Percentiles rank a stretch among this genome's conserved stretches.
Evolutionary conservation across 2,329 filamentous ascomycete genomes (phyloP).

Genomic region (Penicillium sp.): DNA sequence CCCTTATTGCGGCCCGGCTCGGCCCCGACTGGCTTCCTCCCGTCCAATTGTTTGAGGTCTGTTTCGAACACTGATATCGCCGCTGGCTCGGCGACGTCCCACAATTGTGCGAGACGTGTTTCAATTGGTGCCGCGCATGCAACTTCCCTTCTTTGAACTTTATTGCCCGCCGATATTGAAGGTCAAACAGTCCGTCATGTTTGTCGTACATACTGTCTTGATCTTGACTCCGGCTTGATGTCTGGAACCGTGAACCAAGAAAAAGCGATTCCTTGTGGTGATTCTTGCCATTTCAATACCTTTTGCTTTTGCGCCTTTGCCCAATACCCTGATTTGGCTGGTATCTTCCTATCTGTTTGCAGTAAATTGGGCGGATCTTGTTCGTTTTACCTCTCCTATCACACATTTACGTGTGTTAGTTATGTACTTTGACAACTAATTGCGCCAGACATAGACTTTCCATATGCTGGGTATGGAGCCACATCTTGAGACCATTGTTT

Average conservation of each 20-base stretch:
- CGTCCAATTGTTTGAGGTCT: background rate
- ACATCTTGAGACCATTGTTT: background rate
- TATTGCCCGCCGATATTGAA: background rate
- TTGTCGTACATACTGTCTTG: conserved; percentile 25
- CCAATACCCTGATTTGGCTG: conserved; percentile 27
- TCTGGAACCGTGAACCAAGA: conserved; percentile 19
- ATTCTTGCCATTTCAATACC: conserved; percentile 7
- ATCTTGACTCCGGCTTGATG: conserved; percentile 19
- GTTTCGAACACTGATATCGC: conserved; percentile 6
- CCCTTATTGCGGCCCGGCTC: background rate
- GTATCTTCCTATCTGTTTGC: conserved; percentile 19
- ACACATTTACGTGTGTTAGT: background rate
- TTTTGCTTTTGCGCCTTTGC: conserved; percentile 3
- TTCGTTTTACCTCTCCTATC: background rate
- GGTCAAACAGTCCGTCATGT: background rate
- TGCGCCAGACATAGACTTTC: background rate
- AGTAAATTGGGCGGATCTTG: conserved; percentile 8
- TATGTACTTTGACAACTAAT: background rate
- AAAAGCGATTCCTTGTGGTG: conserved; percentile 15
- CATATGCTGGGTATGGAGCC: background rate
- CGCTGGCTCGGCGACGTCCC: conserved; percentile 16
- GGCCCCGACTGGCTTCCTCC: background rate
- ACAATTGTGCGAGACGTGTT: background rate
- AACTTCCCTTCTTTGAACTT: conserved; percentile 6
- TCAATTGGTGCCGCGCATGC: background rate